Evolutionary conservation across 2,329 filamentous ascomycete species (phyloP).

Genomic region (Bipolaris gigantea): DNA sequence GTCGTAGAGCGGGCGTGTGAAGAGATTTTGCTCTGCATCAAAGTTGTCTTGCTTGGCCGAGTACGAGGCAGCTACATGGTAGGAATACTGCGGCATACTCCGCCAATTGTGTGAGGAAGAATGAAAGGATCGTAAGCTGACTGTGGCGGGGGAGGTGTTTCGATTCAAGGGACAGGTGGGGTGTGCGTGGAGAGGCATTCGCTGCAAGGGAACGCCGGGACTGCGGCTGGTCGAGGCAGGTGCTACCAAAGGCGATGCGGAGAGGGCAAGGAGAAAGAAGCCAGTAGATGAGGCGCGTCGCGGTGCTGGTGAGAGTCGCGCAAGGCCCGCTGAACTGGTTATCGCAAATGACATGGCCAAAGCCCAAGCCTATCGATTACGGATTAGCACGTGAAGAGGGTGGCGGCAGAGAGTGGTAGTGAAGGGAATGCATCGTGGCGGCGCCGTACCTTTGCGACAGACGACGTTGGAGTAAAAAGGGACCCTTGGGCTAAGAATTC

Average conservation of each 20-base stretch:
- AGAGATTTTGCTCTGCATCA: conserved; percentile 42
- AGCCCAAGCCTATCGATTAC: conserved; percentile 35
- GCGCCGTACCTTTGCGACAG: conserved; percentile 29
- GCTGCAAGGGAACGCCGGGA: conserved; percentile 17
- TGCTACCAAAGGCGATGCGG: conserved; percentile 32
- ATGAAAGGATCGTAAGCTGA: conserved; percentile 37
- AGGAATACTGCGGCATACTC: conserved; percentile 39
- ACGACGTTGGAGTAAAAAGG: conserved; percentile 25
- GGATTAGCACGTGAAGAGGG: conserved; percentile 24
- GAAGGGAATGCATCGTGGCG: conserved; percentile 20
- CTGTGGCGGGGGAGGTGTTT: conserved; percentile 32
- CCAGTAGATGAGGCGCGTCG: conserved; percentile 31
- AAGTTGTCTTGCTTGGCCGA: conserved; percentile 45
- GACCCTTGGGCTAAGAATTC: conserved; percentile 35
- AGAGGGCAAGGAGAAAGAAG: conserved; percentile 38
- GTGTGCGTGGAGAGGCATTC: conserved; percentile 19
- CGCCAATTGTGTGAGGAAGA: conserved; percentile 33
- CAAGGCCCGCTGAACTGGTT: conserved; percentile 29
- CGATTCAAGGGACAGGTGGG: conserved; percentile 38
- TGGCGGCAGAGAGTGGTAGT: conserved; percentile 7
- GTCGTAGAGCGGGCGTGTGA: conserved; percentile 38
- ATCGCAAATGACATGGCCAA: conserved; percentile 45
- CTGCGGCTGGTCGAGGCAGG: conserved; percentile 27
- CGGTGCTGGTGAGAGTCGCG: conserved; percentile 24
- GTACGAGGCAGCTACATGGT: conserved; percentile 47